These are phyloP conservation scores for Zymoseptoria tritici DNA, from an alignment of 2,329 filamentous ascomycete genomes.

Conservation along the genomic window DNA sequence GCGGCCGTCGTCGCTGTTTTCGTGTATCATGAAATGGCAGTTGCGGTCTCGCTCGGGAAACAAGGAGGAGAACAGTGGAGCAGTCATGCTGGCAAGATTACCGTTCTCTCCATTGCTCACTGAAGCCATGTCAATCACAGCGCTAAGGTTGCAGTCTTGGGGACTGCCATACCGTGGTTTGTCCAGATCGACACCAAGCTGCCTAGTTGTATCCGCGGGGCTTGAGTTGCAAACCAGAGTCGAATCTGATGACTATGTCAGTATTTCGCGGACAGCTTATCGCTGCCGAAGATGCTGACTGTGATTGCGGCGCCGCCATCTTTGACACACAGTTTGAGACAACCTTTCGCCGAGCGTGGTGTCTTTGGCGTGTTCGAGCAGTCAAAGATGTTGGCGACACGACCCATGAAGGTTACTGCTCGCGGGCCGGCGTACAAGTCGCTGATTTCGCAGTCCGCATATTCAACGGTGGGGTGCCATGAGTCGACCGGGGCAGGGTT, in stretches of 20 bases:
- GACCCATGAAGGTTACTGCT: conserved; percentile 46
- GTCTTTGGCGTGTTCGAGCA: conserved; percentile 36
- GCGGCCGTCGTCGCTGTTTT: conserved; percentile 38
- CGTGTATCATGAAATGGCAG: conserved; percentile 48
- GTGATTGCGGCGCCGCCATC: conserved; percentile 50
- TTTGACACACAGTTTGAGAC: conserved; percentile 48
- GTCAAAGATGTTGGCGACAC: conserved; percentile 50
- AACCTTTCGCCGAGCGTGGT: conserved; percentile 42
- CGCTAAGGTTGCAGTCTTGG: background rate
- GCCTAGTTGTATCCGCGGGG: conserved; percentile 43
- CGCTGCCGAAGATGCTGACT: conserved; percentile 29
- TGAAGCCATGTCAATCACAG: conserved; percentile 6
- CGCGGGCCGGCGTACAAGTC: conserved; percentile 44
- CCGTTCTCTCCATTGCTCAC: conserved; percentile 43
- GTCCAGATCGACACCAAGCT: conserved; percentile 52
- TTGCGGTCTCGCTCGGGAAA: conserved; percentile 50
- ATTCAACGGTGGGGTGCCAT: conserved; percentile 44
- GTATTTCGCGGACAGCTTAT: background rate
- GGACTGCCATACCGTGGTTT: conserved; percentile 34
- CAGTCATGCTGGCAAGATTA: conserved; percentile 35
- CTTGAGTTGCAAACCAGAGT: conserved; percentile 42
- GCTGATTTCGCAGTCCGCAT: conserved; percentile 41
- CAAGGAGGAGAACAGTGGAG: conserved; percentile 48
- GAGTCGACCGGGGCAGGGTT: conserved; percentile 18
- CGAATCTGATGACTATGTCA: conserved; percentile 38